phyloP scores from a whole-genome alignment of 108 stramenopile species.

The Cyclotella baltica region DNA sequence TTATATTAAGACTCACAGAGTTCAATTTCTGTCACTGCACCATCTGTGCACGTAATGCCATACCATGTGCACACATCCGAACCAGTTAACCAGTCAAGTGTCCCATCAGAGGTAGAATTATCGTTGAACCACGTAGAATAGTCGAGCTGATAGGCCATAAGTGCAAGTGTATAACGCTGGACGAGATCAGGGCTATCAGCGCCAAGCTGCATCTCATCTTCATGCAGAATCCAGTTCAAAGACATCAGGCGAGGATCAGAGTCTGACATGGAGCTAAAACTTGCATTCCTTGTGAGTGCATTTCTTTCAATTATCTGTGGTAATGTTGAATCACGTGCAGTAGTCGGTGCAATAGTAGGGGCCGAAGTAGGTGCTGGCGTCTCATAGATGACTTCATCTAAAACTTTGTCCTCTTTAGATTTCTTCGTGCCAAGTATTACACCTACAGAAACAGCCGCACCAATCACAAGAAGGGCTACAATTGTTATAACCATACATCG shows the following conservation, averaged over 20 bases:
- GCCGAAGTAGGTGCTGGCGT: neutral
- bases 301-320: neutral
- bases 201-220: slow-evolving; percentile 59
- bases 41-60: neutral
- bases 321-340: neutral
- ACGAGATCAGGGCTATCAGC: slow-evolving; percentile 47
- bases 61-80: neutral
- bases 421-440: neutral
- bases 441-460: neutral
- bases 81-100: neutral
- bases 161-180: slow-evolving; percentile 65
- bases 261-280: neutral
- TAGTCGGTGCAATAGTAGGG: neutral
- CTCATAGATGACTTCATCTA: neutral
- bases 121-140: neutral
- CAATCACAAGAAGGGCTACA: neutral
- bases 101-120: neutral
- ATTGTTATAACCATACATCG: neutral
- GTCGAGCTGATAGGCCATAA: slow-evolving; percentile 26
- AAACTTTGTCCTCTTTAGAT: neutral
- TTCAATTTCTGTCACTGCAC: neutral
- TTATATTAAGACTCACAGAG: neutral
- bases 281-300: neutral
- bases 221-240: slow-evolving; percentile 55
- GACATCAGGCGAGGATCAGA: slow-evolving; percentile 50